phyloP scores from a whole-genome alignment of 495 filamentous ascomycete species.

The Cudoniella acicularis region DNA sequence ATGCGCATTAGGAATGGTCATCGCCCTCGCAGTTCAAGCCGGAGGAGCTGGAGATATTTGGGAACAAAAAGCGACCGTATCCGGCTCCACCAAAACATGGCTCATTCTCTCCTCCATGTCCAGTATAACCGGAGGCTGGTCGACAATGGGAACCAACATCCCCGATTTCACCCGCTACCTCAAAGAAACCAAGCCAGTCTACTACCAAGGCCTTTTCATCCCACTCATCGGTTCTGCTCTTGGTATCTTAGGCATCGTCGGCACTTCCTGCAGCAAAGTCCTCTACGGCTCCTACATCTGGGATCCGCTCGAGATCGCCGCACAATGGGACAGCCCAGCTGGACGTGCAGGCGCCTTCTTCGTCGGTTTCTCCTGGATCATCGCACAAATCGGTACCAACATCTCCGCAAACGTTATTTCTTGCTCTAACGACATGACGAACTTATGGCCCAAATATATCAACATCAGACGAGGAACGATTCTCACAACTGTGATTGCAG shows the following conservation, averaged over 20 bases:
- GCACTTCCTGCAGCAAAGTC: slow-evolving; percentile 24
- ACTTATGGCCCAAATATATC: slow-evolving; percentile 51
- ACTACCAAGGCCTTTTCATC: slow-evolving; percentile 31
- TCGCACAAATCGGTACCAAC: slow-evolving; percentile 54
- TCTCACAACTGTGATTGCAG: slow-evolving; percentile 39
- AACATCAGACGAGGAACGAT: slow-evolving; percentile 54
- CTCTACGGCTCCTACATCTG: slow-evolving; percentile 27
- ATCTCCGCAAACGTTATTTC: slow-evolving; percentile 54
- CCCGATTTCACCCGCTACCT: slow-evolving; percentile 46
- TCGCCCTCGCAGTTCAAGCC: slow-evolving; percentile 37
- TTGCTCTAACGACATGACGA: slow-evolving; percentile 54
- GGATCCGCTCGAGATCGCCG: slow-evolving; percentile 31
- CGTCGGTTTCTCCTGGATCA: slow-evolving; percentile 41
- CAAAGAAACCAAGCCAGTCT: slow-evolving; percentile 26
- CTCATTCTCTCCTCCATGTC: slow-evolving; percentile 40
- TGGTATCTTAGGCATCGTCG: slow-evolving; percentile 28
- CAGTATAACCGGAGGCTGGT: slow-evolving; percentile 35
- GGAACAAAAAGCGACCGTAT: slow-evolving; percentile 30
- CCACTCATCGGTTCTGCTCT: slow-evolving; percentile 30
- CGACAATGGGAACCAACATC: slow-evolving; percentile 38
- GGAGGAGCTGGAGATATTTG: slow-evolving; percentile 40
- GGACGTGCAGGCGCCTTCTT: slow-evolving; percentile 52
- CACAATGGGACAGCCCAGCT: slow-evolving; percentile 23
- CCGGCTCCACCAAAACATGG: slow-evolving; percentile 34
- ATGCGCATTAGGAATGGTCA: slow-evolving; percentile 33